phyloP scores from a whole-genome alignment of 2,329 filamentous ascomycete genomes.

The Scedosporium minutisporum region DNA sequence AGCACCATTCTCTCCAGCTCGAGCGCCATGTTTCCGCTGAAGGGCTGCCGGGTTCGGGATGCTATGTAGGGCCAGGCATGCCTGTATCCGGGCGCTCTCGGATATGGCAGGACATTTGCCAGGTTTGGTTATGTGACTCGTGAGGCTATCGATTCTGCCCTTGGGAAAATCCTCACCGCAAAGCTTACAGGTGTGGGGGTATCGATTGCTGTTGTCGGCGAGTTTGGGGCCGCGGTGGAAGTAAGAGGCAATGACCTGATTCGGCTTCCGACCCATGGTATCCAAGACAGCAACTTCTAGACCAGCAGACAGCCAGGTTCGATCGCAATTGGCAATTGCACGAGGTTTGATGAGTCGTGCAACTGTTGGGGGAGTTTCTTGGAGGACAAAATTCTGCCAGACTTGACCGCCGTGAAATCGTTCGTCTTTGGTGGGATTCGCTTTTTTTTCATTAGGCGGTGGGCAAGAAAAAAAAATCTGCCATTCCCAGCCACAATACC shows the following conservation, averaged over 20 bases:
- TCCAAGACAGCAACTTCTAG: not conserved
- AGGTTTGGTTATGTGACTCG: constrained; percentile 65
- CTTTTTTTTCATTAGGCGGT: constrained; percentile 3
- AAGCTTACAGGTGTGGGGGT: constrained; percentile 80
- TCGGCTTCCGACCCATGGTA: constrained; percentile 72
- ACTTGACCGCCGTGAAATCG: constrained; percentile 7
- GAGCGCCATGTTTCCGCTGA: constrained; percentile 18
- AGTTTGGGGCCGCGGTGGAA: constrained; percentile 82
- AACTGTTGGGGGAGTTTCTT: constrained; percentile 1
- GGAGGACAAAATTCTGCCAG: constrained; percentile 6
- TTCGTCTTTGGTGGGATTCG: constrained; percentile 2
- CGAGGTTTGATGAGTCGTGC: not conserved
- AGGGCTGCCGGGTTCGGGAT: constrained; percentile 42
- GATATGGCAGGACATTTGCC: constrained; percentile 69
- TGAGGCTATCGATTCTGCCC: constrained; percentile 74
- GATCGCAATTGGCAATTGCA: not conserved
- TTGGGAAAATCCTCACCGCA: constrained; percentile 87
- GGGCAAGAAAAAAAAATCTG: not conserved
- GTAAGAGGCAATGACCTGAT: constrained; percentile 76
- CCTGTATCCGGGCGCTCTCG: constrained; percentile 64
- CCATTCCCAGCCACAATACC: no score
- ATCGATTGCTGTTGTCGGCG: constrained; percentile 81
- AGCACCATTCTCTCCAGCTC: not conserved
- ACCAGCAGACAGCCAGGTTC: not conserved
- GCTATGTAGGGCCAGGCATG: constrained; percentile 62